Evolutionary conservation across 768 basidiomycete genomes (phyloP).

Genomic region (Leucocoprinus sp.): DNA sequence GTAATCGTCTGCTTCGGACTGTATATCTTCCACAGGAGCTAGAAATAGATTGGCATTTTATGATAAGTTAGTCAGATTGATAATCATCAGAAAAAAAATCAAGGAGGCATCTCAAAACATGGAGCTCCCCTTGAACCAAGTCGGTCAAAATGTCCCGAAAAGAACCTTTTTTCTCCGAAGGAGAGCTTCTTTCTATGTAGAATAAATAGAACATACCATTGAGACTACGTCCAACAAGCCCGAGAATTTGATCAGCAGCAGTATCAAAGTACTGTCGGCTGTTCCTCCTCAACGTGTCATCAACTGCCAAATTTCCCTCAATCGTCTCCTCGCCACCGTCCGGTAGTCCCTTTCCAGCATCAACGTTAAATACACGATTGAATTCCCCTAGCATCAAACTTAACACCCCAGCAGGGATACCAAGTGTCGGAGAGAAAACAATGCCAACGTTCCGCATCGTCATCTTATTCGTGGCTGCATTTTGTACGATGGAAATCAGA

Average conservation of each 20-base stretch:
- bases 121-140: too few relatives aligned
- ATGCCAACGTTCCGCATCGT: slow-evolving; percentile 98
- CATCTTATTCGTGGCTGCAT: slow-evolving; percentile 92
- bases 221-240: slow-evolving; percentile 62
- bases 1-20: slow-evolving; percentile 62
- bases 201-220: slow-evolving; percentile 39
- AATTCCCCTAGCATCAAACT: slow-evolving; percentile 92
- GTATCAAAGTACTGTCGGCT: slow-evolving; percentile 78
- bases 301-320: slow-evolving; percentile 3
- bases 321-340: slow-evolving; percentile 8
- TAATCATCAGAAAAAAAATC: too few relatives aligned
- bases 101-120: too few relatives aligned
- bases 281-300: slow-evolving; percentile 54
- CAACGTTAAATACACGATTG: slow-evolving; percentile 87
- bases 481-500: slow-evolving; percentile 89
- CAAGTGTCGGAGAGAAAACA: slow-evolving; percentile 95
- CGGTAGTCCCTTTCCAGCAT: slow-evolving; percentile 29
- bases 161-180: too few relatives aligned
- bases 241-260: slow-evolving; percentile 77
- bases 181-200: neutral
- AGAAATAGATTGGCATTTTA: neutral
- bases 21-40: slow-evolving; percentile 50
- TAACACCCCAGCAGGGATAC: slow-evolving; percentile 96
- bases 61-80: too few relatives aligned
- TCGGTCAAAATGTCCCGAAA: slow-evolving; percentile 5